Conservation (phyloP, 345 rosid species). For the Iberis pinnata region DNA sequence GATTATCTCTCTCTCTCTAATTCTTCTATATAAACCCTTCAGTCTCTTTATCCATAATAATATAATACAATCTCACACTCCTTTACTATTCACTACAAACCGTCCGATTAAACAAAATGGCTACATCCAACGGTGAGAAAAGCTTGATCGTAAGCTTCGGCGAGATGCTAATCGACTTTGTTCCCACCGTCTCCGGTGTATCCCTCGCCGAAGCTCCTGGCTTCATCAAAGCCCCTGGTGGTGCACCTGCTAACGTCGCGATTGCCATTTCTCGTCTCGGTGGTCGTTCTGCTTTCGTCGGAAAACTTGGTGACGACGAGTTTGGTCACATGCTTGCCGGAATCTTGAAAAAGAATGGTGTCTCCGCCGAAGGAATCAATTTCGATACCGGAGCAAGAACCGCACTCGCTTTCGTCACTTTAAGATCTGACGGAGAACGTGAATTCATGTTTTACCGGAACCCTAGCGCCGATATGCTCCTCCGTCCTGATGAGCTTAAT, state of each 20-base stretch:
- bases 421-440: background rate
- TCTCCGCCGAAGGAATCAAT: slow-evolving; percentile 30
- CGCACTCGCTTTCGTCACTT: background rate
- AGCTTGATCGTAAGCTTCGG: slow-evolving; percentile 48
- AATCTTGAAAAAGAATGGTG: slow-evolving; percentile 49
- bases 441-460: background rate
- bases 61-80: no score
- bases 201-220: slow-evolving; percentile 60
- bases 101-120: slow-evolving; percentile 7
- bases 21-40: no score
- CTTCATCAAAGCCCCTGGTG: slow-evolving; percentile 71
- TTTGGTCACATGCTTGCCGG: slow-evolving; percentile 66
- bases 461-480: background rate
- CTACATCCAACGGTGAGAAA: slow-evolving; percentile 12
- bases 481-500: background rate
- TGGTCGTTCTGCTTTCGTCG: slow-evolving; percentile 54
- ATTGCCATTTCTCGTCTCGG: slow-evolving; percentile 69
- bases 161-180: slow-evolving; percentile 75
- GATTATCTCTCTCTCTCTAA: no score
- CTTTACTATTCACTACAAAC: no score
- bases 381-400: background rate
- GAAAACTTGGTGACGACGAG: no score
- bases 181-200: slow-evolving; percentile 58
- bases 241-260: slow-evolving; percentile 74
- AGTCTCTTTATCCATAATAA: no score